phyloP scores from a whole-genome alignment of 352 stramenopile species.

The Globisporangium carolinianum region DNA sequence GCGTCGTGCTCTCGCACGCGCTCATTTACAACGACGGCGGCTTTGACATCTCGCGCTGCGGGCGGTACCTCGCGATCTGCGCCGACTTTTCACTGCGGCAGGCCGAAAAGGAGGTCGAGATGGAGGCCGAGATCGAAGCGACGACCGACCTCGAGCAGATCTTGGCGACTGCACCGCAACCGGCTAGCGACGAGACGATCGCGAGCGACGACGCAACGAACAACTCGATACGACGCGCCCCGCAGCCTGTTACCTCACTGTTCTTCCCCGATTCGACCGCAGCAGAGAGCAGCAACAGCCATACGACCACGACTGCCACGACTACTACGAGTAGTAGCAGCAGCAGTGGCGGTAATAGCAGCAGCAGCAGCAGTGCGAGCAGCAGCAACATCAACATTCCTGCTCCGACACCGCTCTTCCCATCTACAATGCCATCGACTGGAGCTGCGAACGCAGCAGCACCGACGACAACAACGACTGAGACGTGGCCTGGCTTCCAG shows the following conservation, averaged over 20 bases:
- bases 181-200: conserved; percentile 35
- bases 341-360: too few species aligned
- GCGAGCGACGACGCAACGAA: conserved; percentile 63
- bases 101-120: conserved; percentile 80
- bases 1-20: conserved; percentile 84
- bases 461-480: conserved; percentile 4
- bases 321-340: too few species aligned
- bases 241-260: conserved; percentile 18
- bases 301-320: too few species aligned
- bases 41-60: conserved; percentile 95
- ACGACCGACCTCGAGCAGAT: conserved; percentile 72
- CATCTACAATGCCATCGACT: neutral
- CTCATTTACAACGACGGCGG: conserved; percentile 97
- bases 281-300: neutral
- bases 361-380: neutral
- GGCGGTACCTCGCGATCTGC: conserved; percentile 92
- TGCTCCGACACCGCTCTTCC: neutral
- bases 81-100: conserved; percentile 91
- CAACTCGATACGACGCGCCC: conserved; percentile 34
- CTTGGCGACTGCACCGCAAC: conserved; percentile 49
- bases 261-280: neutral
- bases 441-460: conserved; percentile 2
- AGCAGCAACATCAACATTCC: conserved; percentile 1
- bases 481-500: conserved; percentile 9
- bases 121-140: conserved; percentile 71